phyloP scores from a whole-genome alignment of 2,329 filamentous ascomycete genomes.

The Fusarium robinianum region DNA sequence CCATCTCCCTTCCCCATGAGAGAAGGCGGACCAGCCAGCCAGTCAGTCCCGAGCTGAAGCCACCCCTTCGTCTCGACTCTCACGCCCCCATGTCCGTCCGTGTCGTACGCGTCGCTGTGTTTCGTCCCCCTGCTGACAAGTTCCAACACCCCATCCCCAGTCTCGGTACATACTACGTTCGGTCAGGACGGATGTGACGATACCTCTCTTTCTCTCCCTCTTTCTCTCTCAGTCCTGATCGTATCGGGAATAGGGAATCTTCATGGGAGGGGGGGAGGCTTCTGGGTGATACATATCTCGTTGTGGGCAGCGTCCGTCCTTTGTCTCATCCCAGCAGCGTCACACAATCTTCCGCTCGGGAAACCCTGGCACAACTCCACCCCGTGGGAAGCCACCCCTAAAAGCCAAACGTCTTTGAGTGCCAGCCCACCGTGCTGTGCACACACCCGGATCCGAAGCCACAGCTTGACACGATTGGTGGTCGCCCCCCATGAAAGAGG shows the following conservation, averaged over 20 bases:
- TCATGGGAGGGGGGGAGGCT: too few relatives aligned
- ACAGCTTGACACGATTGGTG: slow-evolving; percentile 33
- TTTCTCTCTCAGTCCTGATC: slow-evolving; percentile 10
- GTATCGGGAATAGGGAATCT: slow-evolving; percentile 7
- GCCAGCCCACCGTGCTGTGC: slow-evolving; percentile 17
- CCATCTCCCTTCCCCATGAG: too few relatives aligned
- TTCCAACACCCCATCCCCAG: too few relatives aligned
- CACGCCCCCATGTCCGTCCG: slow-evolving; percentile 16
- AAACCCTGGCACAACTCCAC: slow-evolving; percentile 28
- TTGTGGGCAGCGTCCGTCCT: slow-evolving; percentile 10
- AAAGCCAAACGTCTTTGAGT: slow-evolving; percentile 32
- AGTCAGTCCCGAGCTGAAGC: too few relatives aligned
- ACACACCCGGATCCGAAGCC: slow-evolving; percentile 35
- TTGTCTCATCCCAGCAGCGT: slow-evolving; percentile 13
- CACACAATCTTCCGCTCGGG: slow-evolving; percentile 21
- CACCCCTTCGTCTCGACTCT: too few relatives aligned
- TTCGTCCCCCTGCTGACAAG: slow-evolving; percentile 21
- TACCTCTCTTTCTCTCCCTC: too few relatives aligned
- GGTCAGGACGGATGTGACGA: too few relatives aligned
- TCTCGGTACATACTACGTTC: too few relatives aligned
- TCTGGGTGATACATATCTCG: too few relatives aligned
- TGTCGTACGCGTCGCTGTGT: slow-evolving; percentile 9
- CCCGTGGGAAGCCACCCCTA: slow-evolving; percentile 32
- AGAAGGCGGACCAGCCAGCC: too few relatives aligned
- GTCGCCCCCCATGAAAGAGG: slow-evolving; percentile 25